Base-by-base conservation (phyloP, 148 eudicot genomes). In the Tetragonia tetragonoides region DNA sequence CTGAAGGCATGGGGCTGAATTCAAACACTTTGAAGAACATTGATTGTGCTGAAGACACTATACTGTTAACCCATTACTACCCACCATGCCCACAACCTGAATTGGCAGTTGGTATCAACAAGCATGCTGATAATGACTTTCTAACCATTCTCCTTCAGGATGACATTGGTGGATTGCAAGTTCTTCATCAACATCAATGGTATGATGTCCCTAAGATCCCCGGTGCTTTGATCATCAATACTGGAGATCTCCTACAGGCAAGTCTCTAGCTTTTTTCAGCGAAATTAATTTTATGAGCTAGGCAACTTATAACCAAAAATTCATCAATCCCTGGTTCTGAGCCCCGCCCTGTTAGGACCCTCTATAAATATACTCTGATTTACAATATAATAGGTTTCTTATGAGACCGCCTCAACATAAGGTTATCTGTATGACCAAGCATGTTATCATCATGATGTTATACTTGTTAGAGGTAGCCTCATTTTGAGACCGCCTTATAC, bases 31-130 rank as follows among this genome's bases (percentile, higher is more conserved):
- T 87, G 21, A 79, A 75, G n/a, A 81, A 85, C 62, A 79, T 83
- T 82, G 85, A 57, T 47, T 83, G 90, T 24, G 77, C 72, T 8
- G 83, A 79, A 16, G 78, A 81, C 6, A 66, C 70, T 7, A 10
- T 59, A 0, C 10, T 80, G n/a, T 0, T 80, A 4, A 41, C 81
- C 34, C 89, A 87, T 61, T 87, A 87, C 75, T 89, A 89, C 65
- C 92, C 92, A 4, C 83, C 89, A 3, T 89, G 92, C 74, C 92
- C 92, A 3, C 77, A 87, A 69, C 92, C 92, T 0, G 89, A 89
- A 51, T 68, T 88, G 28, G 75, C 88, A 0, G 38, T 87, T 37
- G 91, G 89, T 9, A 72, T 83, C 18, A 68, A 62, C 63, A 78
- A 80, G 41, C 92, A 89, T 70, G 68, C 85, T 0, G 92, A 89